Percentiles rank a stretch among this genome's conserved stretches.
phyloP scores from a whole-genome alignment of 306 rosid species.

The Cyamopsis tetragonoloba region DNA sequence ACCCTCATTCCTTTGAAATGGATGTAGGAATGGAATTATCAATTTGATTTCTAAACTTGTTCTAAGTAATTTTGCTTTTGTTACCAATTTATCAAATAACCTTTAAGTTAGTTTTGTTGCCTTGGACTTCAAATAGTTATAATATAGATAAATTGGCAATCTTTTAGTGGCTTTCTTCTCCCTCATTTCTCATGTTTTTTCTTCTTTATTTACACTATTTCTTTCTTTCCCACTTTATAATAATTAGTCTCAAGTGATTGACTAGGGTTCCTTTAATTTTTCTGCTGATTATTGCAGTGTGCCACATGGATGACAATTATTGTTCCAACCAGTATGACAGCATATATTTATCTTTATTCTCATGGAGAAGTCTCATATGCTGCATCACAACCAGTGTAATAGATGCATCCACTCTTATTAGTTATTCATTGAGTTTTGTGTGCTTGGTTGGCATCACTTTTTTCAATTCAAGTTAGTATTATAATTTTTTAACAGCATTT shows the following conservation, averaged over 20 bases:
- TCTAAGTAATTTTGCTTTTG: not conserved
- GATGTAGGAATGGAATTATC: conserved; percentile 8
- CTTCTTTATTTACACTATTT: not conserved
- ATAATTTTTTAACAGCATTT: not conserved
- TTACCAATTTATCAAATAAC: not conserved
- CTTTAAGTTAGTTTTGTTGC: conserved; percentile 10
- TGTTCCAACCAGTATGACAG: conserved; percentile 95
- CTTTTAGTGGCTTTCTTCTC: conserved; percentile 10
- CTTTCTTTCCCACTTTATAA: not conserved
- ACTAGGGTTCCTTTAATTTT: not conserved
- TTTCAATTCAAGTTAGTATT: conserved; percentile 18
- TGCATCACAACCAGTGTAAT: conserved; percentile 99
- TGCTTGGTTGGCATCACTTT: conserved; percentile 14
- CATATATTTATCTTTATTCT: conserved; percentile 93
- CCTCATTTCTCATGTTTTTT: not conserved
- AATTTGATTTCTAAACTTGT: not conserved
- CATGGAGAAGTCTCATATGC: conserved; percentile 95
- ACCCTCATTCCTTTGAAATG: not conserved
- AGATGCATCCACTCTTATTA: conserved; percentile 72
- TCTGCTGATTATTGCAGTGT: conserved; percentile 60
- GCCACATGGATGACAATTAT: conserved; percentile 97
- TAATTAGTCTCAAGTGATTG: conserved; percentile 13
- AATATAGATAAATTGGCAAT: not conserved
- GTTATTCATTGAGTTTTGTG: conserved; percentile 12
- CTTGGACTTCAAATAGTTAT: conserved; percentile 1